Percentiles rank a stretch among this genome's conserved stretches.
Conservation (phyloP, 805 yeast genomes). For the Ascoidea rubescens region DNA sequence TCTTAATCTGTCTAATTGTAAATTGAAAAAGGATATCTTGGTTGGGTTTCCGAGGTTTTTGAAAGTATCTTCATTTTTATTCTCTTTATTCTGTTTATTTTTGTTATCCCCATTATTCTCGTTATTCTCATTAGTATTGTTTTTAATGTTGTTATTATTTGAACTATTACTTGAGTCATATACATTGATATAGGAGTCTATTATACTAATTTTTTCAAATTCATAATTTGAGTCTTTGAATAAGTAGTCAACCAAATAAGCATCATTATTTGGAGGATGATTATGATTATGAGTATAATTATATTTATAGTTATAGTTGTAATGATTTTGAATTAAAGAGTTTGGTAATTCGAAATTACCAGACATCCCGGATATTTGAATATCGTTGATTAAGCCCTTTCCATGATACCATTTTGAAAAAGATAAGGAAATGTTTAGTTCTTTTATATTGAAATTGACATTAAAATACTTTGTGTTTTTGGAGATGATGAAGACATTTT, state of each 20-base stretch:
- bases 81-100: slow-evolving; percentile 3
- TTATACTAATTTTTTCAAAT: slow-evolving; percentile 29
- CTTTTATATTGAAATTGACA: slow-evolving; percentile 70
- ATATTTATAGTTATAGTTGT: neutral
- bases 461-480: slow-evolving; percentile 22
- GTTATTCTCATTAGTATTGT: neutral
- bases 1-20: slow-evolving; percentile 49
- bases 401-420: slow-evolving; percentile 81
- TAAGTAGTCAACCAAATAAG: slow-evolving; percentile 13
- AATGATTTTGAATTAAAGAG: neutral
- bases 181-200: slow-evolving; percentile 34
- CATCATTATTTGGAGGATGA: too few relatives aligned
- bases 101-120: slow-evolving; percentile 4
- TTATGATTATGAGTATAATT: too few relatives aligned
- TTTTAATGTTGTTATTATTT: too few relatives aligned
- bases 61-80: slow-evolving; percentile 3
- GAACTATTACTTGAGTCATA: slow-evolving; percentile 4
- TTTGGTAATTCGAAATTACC: slow-evolving; percentile 51
- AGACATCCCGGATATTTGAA: slow-evolving; percentile 68
- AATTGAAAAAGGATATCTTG: slow-evolving; percentile 44
- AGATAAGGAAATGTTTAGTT: slow-evolving; percentile 65
- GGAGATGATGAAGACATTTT: slow-evolving; percentile 1
- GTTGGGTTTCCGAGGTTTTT: slow-evolving; percentile 18
- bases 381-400: slow-evolving; percentile 65
- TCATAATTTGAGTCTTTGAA: slow-evolving; percentile 19